Base-by-base conservation (phyloP, 371 early-diverging fungal species). In the Rhizopus sp. region DNA sequence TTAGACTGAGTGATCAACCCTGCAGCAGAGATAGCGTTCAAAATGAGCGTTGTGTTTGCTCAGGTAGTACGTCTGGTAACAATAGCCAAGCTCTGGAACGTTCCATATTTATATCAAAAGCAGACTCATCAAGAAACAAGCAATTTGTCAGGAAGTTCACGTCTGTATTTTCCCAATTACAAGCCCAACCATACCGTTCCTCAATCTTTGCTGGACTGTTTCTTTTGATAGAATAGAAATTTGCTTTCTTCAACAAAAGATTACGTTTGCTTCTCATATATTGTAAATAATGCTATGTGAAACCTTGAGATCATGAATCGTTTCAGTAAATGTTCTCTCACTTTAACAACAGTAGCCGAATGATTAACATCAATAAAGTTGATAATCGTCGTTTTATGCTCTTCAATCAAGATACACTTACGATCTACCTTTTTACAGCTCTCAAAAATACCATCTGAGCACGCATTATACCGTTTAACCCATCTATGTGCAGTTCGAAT, bases 11-110 rank as follows among this genome's bases (percentile, higher is more conserved):
- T 59, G 32, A 64, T 59, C 53, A 64, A 64, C 37, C 59, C 64
- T 52, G 59, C 47, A 37, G 64, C 60, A 10, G 57, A 64, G 12
- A 64, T 59, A 48, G 64, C 60, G 31, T 59, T 56, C 44, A 64
- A 33, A 53, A 64, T 59, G 3, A 57, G 56, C 32, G 60, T 59
- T 56, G 57, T 59, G 40, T 64, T 64, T 55, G 60, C 65, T 65
- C 57, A 60, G 32, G 54, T 60, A 50, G 50, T 63, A 51, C 59
- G 56, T 30, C 42, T 12, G 38, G 61, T 61, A 44, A 61, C 56
- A 61, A 56, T 62, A 17, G 56, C 57, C 53, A 62, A 57, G 57
- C 62, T 57, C 62, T 56, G 52, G 57, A 52, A 33, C 58, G 58
- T 58, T 63, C 54, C 55, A 55, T 53, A 58, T 58, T 58, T 0